phyloP scores from a whole-genome alignment of 305 asterid species.

The Solanum chacoense region DNA sequence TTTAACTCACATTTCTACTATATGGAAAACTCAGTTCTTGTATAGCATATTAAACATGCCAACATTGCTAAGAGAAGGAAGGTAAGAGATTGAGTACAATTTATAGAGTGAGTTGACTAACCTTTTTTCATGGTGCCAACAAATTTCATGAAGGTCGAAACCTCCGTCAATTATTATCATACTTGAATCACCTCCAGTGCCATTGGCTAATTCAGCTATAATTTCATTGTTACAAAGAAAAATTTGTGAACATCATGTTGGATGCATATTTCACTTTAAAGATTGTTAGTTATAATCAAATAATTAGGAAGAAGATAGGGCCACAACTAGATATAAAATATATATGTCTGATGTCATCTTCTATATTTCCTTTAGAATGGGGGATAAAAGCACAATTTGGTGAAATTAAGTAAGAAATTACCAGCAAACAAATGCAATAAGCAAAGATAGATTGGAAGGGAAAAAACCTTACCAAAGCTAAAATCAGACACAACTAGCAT shows the following conservation, averaged over 20 bases:
- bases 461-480: neutral
- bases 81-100: neutral
- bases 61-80: neutral
- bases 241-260: neutral
- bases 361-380: neutral
- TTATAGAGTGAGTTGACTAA: neutral
- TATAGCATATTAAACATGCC: neutral
- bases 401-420: neutral
- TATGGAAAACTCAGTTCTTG: neutral
- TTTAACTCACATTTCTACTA: neutral
- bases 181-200: no score
- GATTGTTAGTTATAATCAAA: neutral
- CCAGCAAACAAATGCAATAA: neutral
- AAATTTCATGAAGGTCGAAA: neutral
- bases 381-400: neutral
- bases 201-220: neutral
- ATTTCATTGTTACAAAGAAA: neutral
- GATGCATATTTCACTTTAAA: neutral
- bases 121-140: neutral
- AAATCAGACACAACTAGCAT: neutral
- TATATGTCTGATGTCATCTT: neutral
- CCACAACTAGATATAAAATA: no score
- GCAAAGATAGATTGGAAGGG: neutral
- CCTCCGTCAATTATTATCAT: neutral
- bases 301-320: neutral